Base-by-base conservation (phyloP, 2,329 filamentous ascomycete species). In the Xenoacremonium recifei region DNA sequence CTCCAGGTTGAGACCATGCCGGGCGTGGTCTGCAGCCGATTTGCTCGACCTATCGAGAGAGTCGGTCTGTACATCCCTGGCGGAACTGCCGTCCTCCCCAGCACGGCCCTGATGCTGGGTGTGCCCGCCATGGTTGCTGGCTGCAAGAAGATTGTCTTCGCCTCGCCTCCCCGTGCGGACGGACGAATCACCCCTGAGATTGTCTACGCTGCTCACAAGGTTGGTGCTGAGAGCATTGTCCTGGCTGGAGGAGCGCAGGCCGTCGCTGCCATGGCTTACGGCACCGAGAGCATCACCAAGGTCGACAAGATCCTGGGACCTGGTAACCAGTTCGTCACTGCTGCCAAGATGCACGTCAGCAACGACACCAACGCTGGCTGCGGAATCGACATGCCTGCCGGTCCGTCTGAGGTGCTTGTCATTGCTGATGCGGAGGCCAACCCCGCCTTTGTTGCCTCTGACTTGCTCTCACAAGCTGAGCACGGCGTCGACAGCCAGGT, bases 251-350 rank as follows among this genome's bases (percentile, higher is more conserved):
- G 93, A 48, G 93, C 92, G 1, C 93, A 99, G 70, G 93, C 93
- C 32, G 84, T 99, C 27, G 93, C 92, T 16, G 93, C 93, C 35
- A 87, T 99, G 85, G 93, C 93, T 3, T 99, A 99, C 69, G 93
- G 93, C 35, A 99, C 93, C 1, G 87, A 96, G 68, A 92, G 84
- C 55, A 82, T 99, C 37, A 88, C 76, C 66, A 99, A 99, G 73
- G 93, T 99, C 6, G 93, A 99, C 76, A 99, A 99, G 80, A 96
- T 99, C 55, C 81, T 97, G 11, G 93, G 93, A 1, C 93, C 93
- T 3, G 93, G 93, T 25, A 99, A 99, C 69, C 93, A 97, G 67
- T 99, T 97, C 62, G 93, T 99, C 30, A 99, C 93, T 0, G 93
- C 93, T 1, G 93, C 89, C 39, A 99, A 99, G 79, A 99, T 99